phyloP scores from a whole-genome alignment of 805 yeast genomes.

The Yamadazyma philogaea region DNA sequence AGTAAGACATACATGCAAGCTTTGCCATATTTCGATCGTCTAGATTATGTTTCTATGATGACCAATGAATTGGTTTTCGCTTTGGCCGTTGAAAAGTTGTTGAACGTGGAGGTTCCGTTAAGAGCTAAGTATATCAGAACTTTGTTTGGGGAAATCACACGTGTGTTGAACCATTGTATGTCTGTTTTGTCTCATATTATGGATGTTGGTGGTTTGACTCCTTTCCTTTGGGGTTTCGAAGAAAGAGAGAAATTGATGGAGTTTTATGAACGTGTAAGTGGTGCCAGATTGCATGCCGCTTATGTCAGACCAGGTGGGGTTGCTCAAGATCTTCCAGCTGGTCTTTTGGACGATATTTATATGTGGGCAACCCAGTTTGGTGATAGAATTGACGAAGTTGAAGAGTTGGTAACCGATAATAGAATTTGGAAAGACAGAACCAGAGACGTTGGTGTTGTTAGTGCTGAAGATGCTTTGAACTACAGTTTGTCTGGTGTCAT shows the following conservation, averaged over 20 bases:
- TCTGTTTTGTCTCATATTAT: conserved; percentile 82
- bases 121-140: conserved; percentile 85
- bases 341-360: conserved; percentile 82
- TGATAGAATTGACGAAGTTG: conserved; percentile 87
- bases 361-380: conserved; percentile 97
- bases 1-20: conserved; percentile 86
- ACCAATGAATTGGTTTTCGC: conserved; percentile 85
- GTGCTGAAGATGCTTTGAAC: conserved; percentile 85
- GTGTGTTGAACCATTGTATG: conserved; percentile 82
- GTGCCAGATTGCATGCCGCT: conserved; percentile 86
- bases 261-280: conserved; percentile 85
- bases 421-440: conserved; percentile 92
- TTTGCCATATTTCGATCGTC: conserved; percentile 81
- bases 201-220: conserved; percentile 94
- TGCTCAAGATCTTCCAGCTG: conserved; percentile 81
- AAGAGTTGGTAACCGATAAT: conserved; percentile 84
- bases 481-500: conserved; percentile 81
- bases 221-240: conserved; percentile 92
- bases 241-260: conserved; percentile 93
- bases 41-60: conserved; percentile 86
- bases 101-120: conserved; percentile 80
- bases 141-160: conserved; percentile 81
- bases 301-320: conserved; percentile 93
- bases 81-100: conserved; percentile 78
- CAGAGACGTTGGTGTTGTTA: conserved; percentile 70